phyloP scores from a whole-genome alignment of 78 protist species.

The Salpingoeca rosetta region DNA sequence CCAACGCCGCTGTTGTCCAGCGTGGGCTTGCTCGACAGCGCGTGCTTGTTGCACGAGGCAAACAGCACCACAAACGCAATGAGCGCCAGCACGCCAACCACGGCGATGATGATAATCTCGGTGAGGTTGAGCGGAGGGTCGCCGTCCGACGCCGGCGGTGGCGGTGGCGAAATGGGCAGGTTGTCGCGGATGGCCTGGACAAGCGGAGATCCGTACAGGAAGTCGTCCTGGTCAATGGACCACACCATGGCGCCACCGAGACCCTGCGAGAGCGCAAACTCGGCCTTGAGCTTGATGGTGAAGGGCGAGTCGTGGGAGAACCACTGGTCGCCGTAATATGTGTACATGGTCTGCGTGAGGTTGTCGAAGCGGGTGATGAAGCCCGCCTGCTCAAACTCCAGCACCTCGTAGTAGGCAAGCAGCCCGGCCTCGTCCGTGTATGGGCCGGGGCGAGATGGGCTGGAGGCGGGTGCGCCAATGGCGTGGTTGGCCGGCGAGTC shows the following conservation, averaged over 20 bases:
- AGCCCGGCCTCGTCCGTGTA: not conserved
- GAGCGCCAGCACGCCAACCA: not conserved
- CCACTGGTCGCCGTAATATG: not conserved
- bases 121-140: not conserved
- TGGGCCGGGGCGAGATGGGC: not conserved
- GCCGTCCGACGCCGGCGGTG: not conserved
- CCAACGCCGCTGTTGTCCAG: too few relatives aligned
- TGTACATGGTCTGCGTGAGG: not conserved
- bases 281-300: not conserved
- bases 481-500: not conserved
- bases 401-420: not conserved
- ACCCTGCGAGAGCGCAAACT: not conserved
- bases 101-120: not conserved
- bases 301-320: not conserved
- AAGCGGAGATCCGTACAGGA: not conserved
- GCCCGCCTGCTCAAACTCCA: not conserved
- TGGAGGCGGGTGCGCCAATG: not conserved
- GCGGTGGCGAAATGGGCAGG: not conserved
- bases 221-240: not conserved
- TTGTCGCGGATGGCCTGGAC: not conserved
- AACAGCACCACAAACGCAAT: not conserved
- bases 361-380: not conserved
- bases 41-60: too few relatives aligned
- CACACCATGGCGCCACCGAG: not conserved
- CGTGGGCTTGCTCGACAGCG: too few relatives aligned